These are phyloP conservation scores for Leccinum solheimii DNA, from an alignment of 1,284 basidiomycete genomes.

Conservation along the genomic window DNA sequence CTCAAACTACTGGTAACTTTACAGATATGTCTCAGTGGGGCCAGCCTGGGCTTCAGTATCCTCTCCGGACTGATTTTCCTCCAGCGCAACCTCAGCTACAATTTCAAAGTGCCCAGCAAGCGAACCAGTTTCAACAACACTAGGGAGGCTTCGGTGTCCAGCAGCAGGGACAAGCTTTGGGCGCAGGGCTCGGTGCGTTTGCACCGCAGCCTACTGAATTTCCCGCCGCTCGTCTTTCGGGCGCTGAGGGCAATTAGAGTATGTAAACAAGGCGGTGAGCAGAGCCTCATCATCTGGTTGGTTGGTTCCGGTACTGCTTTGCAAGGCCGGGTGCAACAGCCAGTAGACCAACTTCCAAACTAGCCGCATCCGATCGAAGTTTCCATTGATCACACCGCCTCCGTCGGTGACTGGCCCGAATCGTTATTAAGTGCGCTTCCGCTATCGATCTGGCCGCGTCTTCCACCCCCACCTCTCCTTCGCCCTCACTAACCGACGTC, in stretches of 20 bases:
- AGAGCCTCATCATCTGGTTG: neutral
- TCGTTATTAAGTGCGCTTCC: neutral
- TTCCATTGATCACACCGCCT: too few species aligned
- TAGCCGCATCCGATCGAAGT: too few species aligned
- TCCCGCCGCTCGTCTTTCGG: too few species aligned
- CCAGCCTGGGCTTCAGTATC: conserved; percentile 59
- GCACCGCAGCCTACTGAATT: too few species aligned
- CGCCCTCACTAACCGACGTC: neutral
- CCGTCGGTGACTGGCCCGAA: neutral
- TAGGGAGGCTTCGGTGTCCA: too few species aligned
- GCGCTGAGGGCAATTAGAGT: too few species aligned
- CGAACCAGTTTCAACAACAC: conserved; percentile 33
- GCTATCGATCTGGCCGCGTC: neutral
- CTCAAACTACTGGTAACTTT: neutral
- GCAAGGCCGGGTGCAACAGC: neutral
- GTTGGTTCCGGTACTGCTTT: neutral
- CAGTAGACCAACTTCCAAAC: neutral
- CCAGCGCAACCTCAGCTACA: conserved; percentile 47
- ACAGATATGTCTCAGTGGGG: neutral
- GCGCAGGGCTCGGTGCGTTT: too few species aligned
- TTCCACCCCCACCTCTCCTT: neutral
- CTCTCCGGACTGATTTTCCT: conserved; percentile 58
- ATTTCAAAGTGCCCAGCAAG: conserved; percentile 43
- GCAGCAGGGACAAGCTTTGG: too few species aligned
- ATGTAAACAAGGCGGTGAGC: neutral